Evolutionary conservation across 441 rosid genomes (phyloP), one percentile per base, ranked within the genome.

Genomic region (Arabidopsis lyrata): DNA sequence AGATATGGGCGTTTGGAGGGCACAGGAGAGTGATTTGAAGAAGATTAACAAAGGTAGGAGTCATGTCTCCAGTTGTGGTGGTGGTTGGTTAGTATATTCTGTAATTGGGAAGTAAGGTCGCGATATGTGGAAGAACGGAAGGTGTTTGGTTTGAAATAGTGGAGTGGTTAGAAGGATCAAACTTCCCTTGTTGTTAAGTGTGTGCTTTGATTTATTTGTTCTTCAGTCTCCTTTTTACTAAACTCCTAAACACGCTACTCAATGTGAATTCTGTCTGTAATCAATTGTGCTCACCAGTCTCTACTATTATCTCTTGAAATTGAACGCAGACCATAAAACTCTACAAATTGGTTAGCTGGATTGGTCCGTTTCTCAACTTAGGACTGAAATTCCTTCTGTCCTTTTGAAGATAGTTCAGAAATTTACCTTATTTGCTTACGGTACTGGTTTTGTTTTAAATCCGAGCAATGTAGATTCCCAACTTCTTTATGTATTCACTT

Each of bases 1-100:
- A 78, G 96, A 88, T 91, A 71, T 96, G 97, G 98, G 99, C 97
- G 10, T 96, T 91, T 61, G 97, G 98, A 78, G 97, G 98, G 63
- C 80, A 88, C 63, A 83, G 97, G 75, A 93, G 63, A 74, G 91
- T 90, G 45, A 57, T 81, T 53, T 89, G 83, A 88, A 63, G 59
- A 27, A 34, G 34, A 22, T 34, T 8, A 60, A 34, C 34, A 53
- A 61, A 55, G 10, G 49, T 45, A 63, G 54, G 75, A 76, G 66
- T 54, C 35, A 24, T 54, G 44, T 54, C 63, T 68, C 54, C 50
- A 63, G 66, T 63, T 48, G 68, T 41, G 38, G 35, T 41, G 38
- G 35, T 68, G 31, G 73, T 75, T 60, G 73, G 70, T 35, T 35
- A 44, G 57, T 73, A 45, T 65, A 34, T 14, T 61, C 42, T 50